Evolutionary conservation across 345 rosid species (phyloP).

Genomic region (Citrus hindsii): DNA sequence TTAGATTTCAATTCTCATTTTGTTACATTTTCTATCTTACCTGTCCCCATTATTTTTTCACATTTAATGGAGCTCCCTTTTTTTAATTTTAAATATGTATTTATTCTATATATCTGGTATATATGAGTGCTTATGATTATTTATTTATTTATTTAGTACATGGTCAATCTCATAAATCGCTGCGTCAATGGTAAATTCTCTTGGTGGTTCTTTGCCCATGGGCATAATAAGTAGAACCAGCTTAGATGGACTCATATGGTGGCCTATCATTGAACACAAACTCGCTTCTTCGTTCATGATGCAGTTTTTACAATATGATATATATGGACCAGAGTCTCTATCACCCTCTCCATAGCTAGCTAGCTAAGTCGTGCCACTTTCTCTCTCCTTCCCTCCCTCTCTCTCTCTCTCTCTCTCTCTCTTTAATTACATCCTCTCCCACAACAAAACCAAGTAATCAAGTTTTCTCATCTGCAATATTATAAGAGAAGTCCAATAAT

Average conservation of each 20-base stretch:
- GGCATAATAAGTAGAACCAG: not conserved
- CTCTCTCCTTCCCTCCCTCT: too few relatives aligned
- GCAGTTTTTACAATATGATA: not conserved
- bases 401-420: too few relatives aligned
- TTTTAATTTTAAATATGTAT: too few relatives aligned
- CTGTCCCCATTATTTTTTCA: too few relatives aligned
- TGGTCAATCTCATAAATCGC: not conserved
- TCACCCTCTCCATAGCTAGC: not conserved
- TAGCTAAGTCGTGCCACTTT: too few relatives aligned
- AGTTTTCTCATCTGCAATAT: too few relatives aligned
- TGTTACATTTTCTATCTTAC: not conserved
- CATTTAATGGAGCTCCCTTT: too few relatives aligned
- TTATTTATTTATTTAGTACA: not conserved
- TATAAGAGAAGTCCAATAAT: too few relatives aligned
- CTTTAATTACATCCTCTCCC: too few relatives aligned
- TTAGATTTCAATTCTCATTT: not conserved
- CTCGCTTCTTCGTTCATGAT: not conserved
- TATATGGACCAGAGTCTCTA: slow-evolving; percentile 22
- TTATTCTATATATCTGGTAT: too few relatives aligned
- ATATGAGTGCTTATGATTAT: too few relatives aligned
- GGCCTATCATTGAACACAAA: not conserved
- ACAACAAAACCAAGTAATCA: too few relatives aligned
- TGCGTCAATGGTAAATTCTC: not conserved
- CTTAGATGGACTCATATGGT: not conserved
- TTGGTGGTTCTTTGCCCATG: not conserved